These are phyloP conservation scores for Apiospora sp. DNA, from an alignment of 2,329 filamentous ascomycete genomes.

Conservation along the genomic window DNA sequence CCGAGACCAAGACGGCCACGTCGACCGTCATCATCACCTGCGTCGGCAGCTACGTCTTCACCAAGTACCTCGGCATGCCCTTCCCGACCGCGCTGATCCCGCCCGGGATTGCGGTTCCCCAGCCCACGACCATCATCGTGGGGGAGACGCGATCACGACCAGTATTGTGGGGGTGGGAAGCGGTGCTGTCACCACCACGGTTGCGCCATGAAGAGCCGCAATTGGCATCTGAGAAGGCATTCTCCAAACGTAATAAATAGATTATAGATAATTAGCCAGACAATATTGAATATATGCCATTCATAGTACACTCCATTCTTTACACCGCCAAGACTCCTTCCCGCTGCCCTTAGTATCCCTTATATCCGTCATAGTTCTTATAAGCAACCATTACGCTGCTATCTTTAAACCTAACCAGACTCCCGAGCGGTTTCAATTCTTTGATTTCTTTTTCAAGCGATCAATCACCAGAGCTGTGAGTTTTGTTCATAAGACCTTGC, in stretches of 20 bases:
- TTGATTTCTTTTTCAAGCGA: constrained; percentile 10
- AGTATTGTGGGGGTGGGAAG: neutral
- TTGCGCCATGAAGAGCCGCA: too few relatives aligned
- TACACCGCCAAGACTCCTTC: too few relatives aligned
- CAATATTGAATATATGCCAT: too few relatives aligned
- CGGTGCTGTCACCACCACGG: neutral
- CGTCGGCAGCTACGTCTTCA: neutral
- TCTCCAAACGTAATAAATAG: too few relatives aligned
- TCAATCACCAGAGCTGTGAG: neutral
- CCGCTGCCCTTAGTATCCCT: too few relatives aligned
- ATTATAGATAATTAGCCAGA: too few relatives aligned
- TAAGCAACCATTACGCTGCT: neutral
- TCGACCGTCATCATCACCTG: neutral
- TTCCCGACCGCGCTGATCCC: neutral
- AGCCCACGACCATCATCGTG: neutral
- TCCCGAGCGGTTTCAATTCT: neutral
- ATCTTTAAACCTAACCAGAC: neutral
- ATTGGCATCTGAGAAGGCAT: too few relatives aligned
- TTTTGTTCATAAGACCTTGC: neutral
- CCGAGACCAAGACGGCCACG: neutral
- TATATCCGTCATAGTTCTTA: too few relatives aligned
- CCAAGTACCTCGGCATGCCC: constrained; percentile 1
- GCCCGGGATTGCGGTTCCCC: neutral
- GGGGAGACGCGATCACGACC: neutral
- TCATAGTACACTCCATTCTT: too few relatives aligned